These are phyloP conservation scores for Tephrocybe sp. DNA, from an alignment of 768 basidiomycete species.

Conservation along the genomic window DNA sequence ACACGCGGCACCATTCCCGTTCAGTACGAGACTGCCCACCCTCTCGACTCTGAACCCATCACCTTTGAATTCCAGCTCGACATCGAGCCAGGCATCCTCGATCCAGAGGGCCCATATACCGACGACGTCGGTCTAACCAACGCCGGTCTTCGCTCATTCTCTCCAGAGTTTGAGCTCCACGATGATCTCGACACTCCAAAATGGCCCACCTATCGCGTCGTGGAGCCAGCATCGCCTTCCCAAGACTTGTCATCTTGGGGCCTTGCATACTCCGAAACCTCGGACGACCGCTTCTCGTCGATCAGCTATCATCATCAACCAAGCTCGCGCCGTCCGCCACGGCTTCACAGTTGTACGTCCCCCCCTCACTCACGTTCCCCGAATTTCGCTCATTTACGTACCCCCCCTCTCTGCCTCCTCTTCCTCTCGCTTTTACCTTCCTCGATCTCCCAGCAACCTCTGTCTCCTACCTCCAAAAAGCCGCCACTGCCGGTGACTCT, in stretches of 20 bases:
- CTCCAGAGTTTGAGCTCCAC: slow-evolving; percentile 38
- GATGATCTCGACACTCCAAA: neutral
- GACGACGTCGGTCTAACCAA: neutral
- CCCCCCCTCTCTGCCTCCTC: neutral
- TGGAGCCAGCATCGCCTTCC: neutral
- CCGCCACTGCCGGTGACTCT: slow-evolving; percentile 6
- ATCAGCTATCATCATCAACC: neutral
- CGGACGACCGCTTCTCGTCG: slow-evolving; percentile 12
- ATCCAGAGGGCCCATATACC: slow-evolving; percentile 13
- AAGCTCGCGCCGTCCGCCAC: slow-evolving; percentile 7
- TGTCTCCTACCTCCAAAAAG: slow-evolving; percentile 17
- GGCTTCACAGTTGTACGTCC: slow-evolving; percentile 15
- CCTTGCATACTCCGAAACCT: slow-evolving; percentile 14
- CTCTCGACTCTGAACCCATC: slow-evolving; percentile 59
- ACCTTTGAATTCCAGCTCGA: slow-evolving; percentile 69
- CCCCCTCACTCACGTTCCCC: neutral
- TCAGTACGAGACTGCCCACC: slow-evolving; percentile 51
- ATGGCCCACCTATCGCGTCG: neutral
- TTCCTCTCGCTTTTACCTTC: slow-evolving; percentile 1
- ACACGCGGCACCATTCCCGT: slow-evolving; percentile 34
- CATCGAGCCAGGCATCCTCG: slow-evolving; percentile 22
- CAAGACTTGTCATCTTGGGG: slow-evolving; percentile 16
- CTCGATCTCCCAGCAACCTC: slow-evolving; percentile 7
- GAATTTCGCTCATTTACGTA: neutral
- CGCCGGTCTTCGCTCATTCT: slow-evolving; percentile 32